Evolutionary conservation across 1,284 basidiomycete species (phyloP).

Genomic region (Apiotrichum akiyoshidainum): DNA sequence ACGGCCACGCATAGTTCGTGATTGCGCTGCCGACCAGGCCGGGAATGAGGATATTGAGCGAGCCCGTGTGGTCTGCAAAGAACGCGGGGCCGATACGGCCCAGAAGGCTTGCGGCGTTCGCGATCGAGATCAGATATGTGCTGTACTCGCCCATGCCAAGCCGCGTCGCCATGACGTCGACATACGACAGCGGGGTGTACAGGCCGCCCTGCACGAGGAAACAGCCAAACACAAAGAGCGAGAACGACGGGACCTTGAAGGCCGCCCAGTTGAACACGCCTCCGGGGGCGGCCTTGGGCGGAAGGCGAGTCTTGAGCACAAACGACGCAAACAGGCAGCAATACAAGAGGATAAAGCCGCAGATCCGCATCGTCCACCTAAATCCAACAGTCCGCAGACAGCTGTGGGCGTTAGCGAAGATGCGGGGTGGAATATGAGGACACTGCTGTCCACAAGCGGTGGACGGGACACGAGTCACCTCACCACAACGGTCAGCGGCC

Average conservation of each 20-base stretch:
- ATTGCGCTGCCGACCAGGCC: slow-evolving; percentile 16
- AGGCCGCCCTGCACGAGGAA: slow-evolving; percentile 21
- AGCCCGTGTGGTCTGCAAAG: slow-evolving; percentile 22
- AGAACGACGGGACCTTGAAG: slow-evolving; percentile 16
- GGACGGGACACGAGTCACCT: too few relatives aligned
- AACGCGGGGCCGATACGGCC: slow-evolving; percentile 22
- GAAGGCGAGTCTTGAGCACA: slow-evolving; percentile 20
- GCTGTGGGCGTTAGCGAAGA: slow-evolving; percentile 36
- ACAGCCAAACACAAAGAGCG: slow-evolving; percentile 12
- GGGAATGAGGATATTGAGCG: slow-evolving; percentile 25
- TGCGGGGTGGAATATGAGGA: slow-evolving; percentile 31
- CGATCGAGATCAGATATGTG: slow-evolving; percentile 24
- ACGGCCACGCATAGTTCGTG: slow-evolving; percentile 32
- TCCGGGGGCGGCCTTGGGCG: slow-evolving; percentile 20
- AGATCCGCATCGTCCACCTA: slow-evolving; percentile 30
- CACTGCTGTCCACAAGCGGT: too few relatives aligned
- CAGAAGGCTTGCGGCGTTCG: slow-evolving; percentile 20
- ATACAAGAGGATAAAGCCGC: slow-evolving; percentile 21
- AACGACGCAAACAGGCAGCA: slow-evolving; percentile 15
- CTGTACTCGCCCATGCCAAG: slow-evolving; percentile 20
- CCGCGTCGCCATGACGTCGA: slow-evolving; percentile 18
- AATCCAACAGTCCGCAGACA: slow-evolving; percentile 18
- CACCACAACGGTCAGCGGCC: too few relatives aligned
- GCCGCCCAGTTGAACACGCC: slow-evolving; percentile 24
- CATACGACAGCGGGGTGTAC: slow-evolving; percentile 24